These are phyloP conservation scores for Phaeomoniella chlamydospora DNA, from an alignment of 2,329 filamentous ascomycete species.

Conservation along the genomic window DNA sequence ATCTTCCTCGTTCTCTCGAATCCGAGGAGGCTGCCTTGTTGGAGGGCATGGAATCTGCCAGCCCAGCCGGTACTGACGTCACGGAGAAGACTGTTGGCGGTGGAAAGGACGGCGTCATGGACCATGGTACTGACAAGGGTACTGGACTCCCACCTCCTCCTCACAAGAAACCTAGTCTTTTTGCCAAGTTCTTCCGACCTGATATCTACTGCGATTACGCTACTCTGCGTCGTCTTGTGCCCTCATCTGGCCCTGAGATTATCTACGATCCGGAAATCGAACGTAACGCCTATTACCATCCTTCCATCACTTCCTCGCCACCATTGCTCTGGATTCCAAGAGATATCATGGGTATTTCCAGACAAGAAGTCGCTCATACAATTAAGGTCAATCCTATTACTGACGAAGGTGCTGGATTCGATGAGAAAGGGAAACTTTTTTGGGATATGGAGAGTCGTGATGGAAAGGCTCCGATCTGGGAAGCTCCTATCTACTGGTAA, in stretches of 20 bases:
- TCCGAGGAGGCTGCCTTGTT: constrained; percentile 38
- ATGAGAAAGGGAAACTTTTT: constrained; percentile 53
- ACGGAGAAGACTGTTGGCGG: constrained; percentile 6
- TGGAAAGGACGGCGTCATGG: constrained; percentile 9
- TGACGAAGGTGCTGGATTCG: constrained; percentile 57
- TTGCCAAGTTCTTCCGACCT: constrained; percentile 54
- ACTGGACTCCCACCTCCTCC: constrained; percentile 8
- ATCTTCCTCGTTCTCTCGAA: constrained; percentile 60
- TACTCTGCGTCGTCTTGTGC: constrained; percentile 54
- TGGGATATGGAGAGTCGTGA: constrained; percentile 37
- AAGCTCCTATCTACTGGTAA: constrained; percentile 40
- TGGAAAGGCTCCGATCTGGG: constrained; percentile 43
- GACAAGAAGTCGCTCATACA: constrained; percentile 63
- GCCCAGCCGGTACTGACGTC: neutral
- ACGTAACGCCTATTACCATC: constrained; percentile 59
- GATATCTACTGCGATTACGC: constrained; percentile 63
- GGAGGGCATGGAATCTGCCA: constrained; percentile 4
- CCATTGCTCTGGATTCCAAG: constrained; percentile 76
- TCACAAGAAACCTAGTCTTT: constrained; percentile 18
- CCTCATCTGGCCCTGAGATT: constrained; percentile 38
- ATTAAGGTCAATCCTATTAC: constrained; percentile 61
- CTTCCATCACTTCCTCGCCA: constrained; percentile 45
- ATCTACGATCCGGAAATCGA: constrained; percentile 48
- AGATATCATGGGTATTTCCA: constrained; percentile 59
- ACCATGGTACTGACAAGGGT: constrained; percentile 8